Conservation (phyloP, 306 rosid species). For the peach (Prunus persica) region Prunus_persica_NCBIv2 NC_034012.1:6519501-6520000, state of each 20-base stretch:
- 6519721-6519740: not conserved
- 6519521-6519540: too few species aligned
- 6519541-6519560: not conserved
- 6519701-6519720: not conserved
- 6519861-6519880: constrained; percentile 6
- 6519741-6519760: too few species aligned
- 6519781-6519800: not conserved
- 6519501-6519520: not conserved
- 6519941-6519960: constrained; percentile 28
- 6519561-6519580: not conserved
- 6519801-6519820: not conserved
- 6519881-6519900: constrained; percentile 17
- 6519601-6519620: too few species aligned
- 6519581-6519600: too few species aligned
- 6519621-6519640: too few species aligned
- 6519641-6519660: not conserved
- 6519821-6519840: not conserved
- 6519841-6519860: constrained; percentile 6
- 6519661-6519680: not conserved
- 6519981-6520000: constrained; percentile 17
- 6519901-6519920: constrained; percentile 24
- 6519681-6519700: not conserved
- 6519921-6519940: constrained; percentile 25
- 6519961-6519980: constrained; percentile 29
- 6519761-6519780: not conserved